Percentiles rank a stretch among this genome's conserved stretches.
These are phyloP conservation scores for Agroathelia rolfsii DNA, from an alignment of 1,284 basidiomycete genomes.

Conservation along the genomic window DNA sequence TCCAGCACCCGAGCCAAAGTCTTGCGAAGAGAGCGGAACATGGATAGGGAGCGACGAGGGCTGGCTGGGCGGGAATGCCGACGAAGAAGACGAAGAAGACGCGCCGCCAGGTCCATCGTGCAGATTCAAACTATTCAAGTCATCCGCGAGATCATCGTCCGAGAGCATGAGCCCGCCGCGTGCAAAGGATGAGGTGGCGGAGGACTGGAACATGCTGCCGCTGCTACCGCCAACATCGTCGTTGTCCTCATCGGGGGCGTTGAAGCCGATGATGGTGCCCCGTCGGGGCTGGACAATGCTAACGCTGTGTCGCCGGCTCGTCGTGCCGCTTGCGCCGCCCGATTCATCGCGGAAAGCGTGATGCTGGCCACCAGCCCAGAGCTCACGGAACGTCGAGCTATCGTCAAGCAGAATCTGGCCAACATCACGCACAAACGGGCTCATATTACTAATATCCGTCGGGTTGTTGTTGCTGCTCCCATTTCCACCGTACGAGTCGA, in stretches of 20 bases:
- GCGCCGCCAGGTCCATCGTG: slow-evolving; percentile 31
- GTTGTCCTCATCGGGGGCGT: slow-evolving; percentile 40
- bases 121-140: slow-evolving; percentile 59
- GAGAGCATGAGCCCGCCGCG: slow-evolving; percentile 55
- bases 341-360: too few relatives aligned
- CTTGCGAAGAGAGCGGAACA: slow-evolving; percentile 53
- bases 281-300: slow-evolving; percentile 72
- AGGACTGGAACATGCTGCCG: slow-evolving; percentile 20
- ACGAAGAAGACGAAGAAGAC: slow-evolving; percentile 28
- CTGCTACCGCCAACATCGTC: too few relatives aligned
- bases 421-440: slow-evolving; percentile 71
- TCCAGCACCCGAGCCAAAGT: too few relatives aligned
- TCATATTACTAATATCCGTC: slow-evolving; percentile 65
- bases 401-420: slow-evolving; percentile 67
- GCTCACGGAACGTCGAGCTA: slow-evolving; percentile 52
- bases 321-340: slow-evolving; percentile 65
- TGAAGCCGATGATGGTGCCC: slow-evolving; percentile 58
- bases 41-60: slow-evolving; percentile 63
- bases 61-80: slow-evolving; percentile 40
- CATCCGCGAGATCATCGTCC: slow-evolving; percentile 73
- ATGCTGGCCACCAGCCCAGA: slow-evolving; percentile 69
- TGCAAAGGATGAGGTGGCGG: slow-evolving; percentile 16
- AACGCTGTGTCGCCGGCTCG: slow-evolving; percentile 78
- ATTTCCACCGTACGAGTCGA: slow-evolving; percentile 28
- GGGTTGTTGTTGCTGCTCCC: slow-evolving; percentile 38